Evolutionary conservation across 495 filamentous ascomycete genomes (phyloP).

Genomic region (Penicillium argentinense): DNA sequence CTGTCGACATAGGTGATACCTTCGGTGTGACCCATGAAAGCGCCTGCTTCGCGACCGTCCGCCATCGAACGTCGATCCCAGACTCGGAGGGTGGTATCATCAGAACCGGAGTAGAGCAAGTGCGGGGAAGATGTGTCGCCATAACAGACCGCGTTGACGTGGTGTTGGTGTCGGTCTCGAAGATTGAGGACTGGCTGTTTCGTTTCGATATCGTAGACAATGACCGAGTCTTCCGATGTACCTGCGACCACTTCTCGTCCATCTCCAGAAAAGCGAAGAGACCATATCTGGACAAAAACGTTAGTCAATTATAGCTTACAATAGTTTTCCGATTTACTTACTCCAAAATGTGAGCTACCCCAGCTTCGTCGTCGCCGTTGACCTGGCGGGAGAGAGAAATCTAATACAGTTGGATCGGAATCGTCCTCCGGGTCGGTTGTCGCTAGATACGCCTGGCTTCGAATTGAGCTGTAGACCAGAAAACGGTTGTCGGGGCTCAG

Average conservation of each 20-base stretch:
- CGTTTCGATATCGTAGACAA: conserved; percentile 92
- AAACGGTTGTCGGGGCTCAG: conserved; percentile 90
- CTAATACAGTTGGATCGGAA: conserved; percentile 72
- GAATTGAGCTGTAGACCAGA: conserved; percentile 85
- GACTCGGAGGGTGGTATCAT: conserved; percentile 71
- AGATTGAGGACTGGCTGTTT: conserved; percentile 71
- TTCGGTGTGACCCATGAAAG: conserved; percentile 92
- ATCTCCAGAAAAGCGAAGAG: conserved; percentile 89
- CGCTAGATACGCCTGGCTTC: conserved; percentile 77
- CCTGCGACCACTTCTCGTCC: conserved; percentile 90
- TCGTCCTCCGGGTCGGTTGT: conserved; percentile 80
- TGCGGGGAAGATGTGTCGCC: conserved; percentile 87
- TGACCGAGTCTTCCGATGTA: conserved; percentile 72
- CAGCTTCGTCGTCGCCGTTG: conserved; percentile 37
- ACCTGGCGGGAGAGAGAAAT: conserved; percentile 59
- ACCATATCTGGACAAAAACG: conserved; percentile 66
- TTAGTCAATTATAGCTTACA: neutral
- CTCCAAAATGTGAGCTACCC: conserved; percentile 50
- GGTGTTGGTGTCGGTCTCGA: conserved; percentile 68
- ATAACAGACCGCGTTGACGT: conserved; percentile 97
- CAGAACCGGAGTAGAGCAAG: conserved; percentile 94
- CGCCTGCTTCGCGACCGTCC: conserved; percentile 82
- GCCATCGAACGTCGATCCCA: conserved; percentile 94
- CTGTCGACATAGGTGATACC: conserved; percentile 94
- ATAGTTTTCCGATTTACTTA: conserved; percentile 27